Conservation (phyloP, 1,284 basidiomycete genomes). For the Sporisorium graminicola region DNA sequence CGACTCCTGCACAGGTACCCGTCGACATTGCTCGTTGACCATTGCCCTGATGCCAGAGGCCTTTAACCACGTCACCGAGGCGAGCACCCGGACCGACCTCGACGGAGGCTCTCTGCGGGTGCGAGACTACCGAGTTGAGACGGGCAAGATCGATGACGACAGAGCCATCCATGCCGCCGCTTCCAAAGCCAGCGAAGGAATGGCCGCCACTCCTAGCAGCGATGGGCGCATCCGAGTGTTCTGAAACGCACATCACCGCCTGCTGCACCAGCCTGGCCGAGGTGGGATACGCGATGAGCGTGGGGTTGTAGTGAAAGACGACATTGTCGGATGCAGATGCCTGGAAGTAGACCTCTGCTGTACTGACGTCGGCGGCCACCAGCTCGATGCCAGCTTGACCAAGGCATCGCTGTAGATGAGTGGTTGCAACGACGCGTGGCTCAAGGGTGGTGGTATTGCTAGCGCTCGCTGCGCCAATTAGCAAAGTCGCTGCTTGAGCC, state of each 20-base stretch:
- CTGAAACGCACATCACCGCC: constrained; percentile 47
- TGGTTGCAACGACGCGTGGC: constrained; percentile 7
- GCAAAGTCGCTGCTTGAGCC: not conserved
- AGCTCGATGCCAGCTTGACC: constrained; percentile 26
- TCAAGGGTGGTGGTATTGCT: not conserved
- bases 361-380: constrained; percentile 34
- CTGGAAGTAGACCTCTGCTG: constrained; percentile 35
- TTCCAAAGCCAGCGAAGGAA: constrained; percentile 65
- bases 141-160: constrained; percentile 61
- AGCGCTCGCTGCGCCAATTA: not conserved
- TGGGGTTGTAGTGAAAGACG: constrained; percentile 66
- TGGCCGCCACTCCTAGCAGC: constrained; percentile 69
- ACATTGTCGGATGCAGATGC: constrained; percentile 67
- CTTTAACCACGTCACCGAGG: constrained; percentile 69
- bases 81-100: constrained; percentile 64
- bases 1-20: constrained; percentile 69
- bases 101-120: constrained; percentile 45
- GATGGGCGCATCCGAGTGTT: constrained; percentile 48
- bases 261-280: constrained; percentile 49
- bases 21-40: constrained; percentile 65
- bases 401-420: constrained; percentile 21
- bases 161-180: constrained; percentile 64
- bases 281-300: constrained; percentile 63
- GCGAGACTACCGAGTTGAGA: constrained; percentile 56
- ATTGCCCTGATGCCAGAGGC: constrained; percentile 52